Percentiles rank a stretch among this genome's conserved stretches.
Conservation (phyloP, 495 filamentous ascomycete genomes). For the Penicillium angulare region DNA sequence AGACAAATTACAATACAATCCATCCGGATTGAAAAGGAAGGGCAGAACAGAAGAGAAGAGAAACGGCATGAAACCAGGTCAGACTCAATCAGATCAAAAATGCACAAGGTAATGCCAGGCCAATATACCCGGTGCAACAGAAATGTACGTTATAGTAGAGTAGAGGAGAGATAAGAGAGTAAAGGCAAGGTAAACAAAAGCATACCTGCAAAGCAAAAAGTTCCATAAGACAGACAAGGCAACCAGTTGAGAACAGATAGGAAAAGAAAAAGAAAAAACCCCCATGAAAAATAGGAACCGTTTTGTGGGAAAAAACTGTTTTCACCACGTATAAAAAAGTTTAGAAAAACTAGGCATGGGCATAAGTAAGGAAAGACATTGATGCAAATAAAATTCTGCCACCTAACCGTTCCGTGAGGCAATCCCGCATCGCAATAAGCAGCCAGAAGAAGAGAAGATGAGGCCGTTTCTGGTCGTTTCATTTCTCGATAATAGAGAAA, state of each 20-base stretch:
- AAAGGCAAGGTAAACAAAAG: neutral
- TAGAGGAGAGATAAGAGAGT: neutral
- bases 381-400: neutral
- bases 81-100: slow-evolving; percentile 2
- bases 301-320: slow-evolving; percentile 19
- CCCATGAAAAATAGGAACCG: slow-evolving; percentile 11
- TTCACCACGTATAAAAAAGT: neutral
- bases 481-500: too few relatives aligned
- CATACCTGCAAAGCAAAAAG: neutral
- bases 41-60: neutral
- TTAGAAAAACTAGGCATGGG: slow-evolving; percentile 1
- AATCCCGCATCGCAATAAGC: neutral
- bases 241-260: too few relatives aligned
- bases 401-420: neutral
- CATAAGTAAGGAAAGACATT: neutral
- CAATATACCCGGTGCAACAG: slow-evolving; percentile 20
- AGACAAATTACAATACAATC: too few relatives aligned
- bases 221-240: slow-evolving; percentile 5
- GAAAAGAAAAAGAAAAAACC: slow-evolving; percentile 3
- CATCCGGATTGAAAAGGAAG: neutral
- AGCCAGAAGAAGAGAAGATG: slow-evolving; percentile 4
- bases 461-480: slow-evolving; percentile 1
- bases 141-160: slow-evolving; percentile 32
- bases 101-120: slow-evolving; percentile 6
- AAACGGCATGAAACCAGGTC: neutral